Conservation (phyloP, 176 grass and related monocot species). For the Areca catechu region DNA sequence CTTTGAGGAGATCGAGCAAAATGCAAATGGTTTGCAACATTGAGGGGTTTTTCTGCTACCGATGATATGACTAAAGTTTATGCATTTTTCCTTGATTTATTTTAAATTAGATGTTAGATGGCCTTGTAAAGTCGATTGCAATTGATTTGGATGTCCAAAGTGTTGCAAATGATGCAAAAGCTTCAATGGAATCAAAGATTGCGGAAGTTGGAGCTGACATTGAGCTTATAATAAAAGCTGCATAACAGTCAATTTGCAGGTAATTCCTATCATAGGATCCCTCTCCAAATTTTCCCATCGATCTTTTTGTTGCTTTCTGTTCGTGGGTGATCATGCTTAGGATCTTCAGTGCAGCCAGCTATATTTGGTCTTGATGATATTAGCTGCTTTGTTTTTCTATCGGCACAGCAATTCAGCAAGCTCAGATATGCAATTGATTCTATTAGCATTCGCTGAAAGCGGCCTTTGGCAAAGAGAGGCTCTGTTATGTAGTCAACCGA, state of each 20-base stretch:
- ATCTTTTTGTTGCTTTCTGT: no score
- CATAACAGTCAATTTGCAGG: constrained; percentile 14
- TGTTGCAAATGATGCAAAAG: constrained; percentile 47
- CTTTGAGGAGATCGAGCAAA: no score
- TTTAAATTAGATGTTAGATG: constrained; percentile 66
- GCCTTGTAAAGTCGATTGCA: constrained; percentile 77
- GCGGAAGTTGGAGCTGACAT: constrained; percentile 73
- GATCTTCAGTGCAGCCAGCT: no score
- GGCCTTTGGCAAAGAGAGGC: no score
- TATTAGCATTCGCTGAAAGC: no score
- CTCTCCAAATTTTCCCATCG: no score
- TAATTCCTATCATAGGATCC: not conserved
- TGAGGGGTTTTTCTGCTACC: not conserved
- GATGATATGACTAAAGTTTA: not conserved
- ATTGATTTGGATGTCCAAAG: constrained; percentile 78
- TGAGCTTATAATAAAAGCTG: constrained; percentile 49
- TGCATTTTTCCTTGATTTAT: constrained; percentile 34
- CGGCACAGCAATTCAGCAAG: no score
- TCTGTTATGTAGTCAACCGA: no score
- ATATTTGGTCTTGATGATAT: no score
- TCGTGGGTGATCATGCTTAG: no score
- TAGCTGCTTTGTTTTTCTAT: no score
- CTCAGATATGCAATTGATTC: no score
- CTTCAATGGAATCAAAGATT: constrained; percentile 66
- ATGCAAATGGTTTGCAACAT: not conserved